Conservation (phyloP, 441 rosid genomes). For the Jatropha multifida region DNA sequence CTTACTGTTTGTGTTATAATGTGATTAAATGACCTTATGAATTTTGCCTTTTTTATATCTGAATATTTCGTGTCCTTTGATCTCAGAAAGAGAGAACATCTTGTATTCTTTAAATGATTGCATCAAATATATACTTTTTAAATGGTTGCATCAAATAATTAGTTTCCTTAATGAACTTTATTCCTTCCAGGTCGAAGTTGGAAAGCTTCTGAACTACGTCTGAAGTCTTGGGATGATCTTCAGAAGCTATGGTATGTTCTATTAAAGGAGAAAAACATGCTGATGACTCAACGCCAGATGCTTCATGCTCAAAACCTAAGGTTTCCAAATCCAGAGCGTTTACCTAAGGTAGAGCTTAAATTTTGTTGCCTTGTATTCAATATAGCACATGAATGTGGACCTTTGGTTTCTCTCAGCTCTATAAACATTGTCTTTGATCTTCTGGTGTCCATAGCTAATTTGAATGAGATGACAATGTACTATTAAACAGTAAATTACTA, state of each 20-base stretch:
- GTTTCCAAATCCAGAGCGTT: constrained; percentile 86
- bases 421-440: background rate
- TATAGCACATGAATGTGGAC: constrained; percentile 13
- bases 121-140: constrained; percentile 24
- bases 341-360: constrained; percentile 60
- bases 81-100: background rate
- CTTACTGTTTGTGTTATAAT: no score
- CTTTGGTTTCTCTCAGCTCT: background rate
- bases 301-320: constrained; percentile 70
- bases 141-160: constrained; percentile 18
- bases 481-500: constrained; percentile 16
- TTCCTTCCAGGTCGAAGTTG: constrained; percentile 78
- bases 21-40: no score
- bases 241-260: constrained; percentile 93
- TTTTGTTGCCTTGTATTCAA: constrained; percentile 34
- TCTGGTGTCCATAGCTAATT: background rate
- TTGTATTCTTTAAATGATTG: constrained; percentile 7
- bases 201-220: constrained; percentile 92
- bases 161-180: constrained; percentile 16
- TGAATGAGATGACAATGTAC: background rate
- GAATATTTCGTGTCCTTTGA: background rate
- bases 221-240: constrained; percentile 95
- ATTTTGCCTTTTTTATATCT: background rate
- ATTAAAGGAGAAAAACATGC: constrained; percentile 92
- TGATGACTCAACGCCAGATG: constrained; percentile 93